These are phyloP conservation scores for Arthroderma sp. DNA, from an alignment of 2,329 filamentous ascomycete genomes.

Conservation along the genomic window DNA sequence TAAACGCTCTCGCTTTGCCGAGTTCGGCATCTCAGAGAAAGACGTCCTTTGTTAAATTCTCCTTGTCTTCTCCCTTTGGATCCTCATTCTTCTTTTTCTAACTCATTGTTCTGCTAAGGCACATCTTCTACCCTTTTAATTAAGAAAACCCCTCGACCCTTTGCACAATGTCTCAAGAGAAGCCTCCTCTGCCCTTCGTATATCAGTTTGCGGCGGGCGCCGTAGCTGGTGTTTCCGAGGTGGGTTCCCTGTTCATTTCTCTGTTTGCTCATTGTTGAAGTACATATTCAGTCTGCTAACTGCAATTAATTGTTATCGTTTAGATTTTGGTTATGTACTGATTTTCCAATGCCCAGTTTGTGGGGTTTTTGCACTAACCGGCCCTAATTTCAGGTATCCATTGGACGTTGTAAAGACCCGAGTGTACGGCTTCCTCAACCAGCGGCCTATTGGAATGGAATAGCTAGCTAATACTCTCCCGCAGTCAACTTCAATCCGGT, in stretches of 20 bases:
- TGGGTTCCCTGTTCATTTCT: slow-evolving; percentile 34
- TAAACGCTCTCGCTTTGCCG: no score
- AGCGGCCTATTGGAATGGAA: background rate
- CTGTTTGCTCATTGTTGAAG: background rate
- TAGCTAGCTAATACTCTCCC: background rate
- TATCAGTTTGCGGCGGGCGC: slow-evolving; percentile 96
- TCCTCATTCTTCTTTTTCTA: background rate
- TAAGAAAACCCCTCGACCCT: background rate
- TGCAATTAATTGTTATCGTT: background rate
- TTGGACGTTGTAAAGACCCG: slow-evolving; percentile 96
- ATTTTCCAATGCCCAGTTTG: slow-evolving; percentile 14
- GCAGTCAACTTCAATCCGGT: slow-evolving; percentile 74
- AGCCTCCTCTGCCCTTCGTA: slow-evolving; percentile 73
- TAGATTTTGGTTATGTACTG: slow-evolving; percentile 74
- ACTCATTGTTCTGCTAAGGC: background rate
- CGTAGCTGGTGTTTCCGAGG: slow-evolving; percentile 95
- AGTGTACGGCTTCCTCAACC: slow-evolving; percentile 52
- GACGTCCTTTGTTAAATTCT: background rate
- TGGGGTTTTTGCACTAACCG: slow-evolving; percentile 15
- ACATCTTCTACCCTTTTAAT: background rate
- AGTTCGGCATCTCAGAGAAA: no score
- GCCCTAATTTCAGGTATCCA: slow-evolving; percentile 60
- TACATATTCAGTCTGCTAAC: background rate
- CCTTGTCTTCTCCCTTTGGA: background rate
- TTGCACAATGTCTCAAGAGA: slow-evolving; percentile 46